Evolutionary conservation across 75 land plant genomes (phyloP).

Genomic region (Cunninghamia lanceolata): DNA sequence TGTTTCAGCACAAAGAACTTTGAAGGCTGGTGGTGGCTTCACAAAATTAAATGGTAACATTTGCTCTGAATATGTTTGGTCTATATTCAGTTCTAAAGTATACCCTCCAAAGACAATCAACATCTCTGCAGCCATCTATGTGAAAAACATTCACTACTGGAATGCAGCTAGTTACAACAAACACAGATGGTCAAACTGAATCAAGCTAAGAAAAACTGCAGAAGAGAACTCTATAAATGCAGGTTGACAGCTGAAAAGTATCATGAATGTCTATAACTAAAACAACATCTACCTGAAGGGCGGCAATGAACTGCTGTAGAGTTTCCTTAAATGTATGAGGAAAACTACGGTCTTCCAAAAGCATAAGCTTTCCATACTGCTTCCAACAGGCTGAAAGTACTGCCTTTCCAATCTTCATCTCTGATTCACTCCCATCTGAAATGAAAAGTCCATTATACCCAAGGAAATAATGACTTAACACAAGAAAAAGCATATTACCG

Average conservation of each 20-base stretch:
- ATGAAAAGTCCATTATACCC: not conserved
- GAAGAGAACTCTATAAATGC: not conserved
- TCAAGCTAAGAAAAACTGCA: not conserved
- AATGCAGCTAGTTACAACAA: not conserved
- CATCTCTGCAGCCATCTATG: not conserved
- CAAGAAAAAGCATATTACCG: not conserved
- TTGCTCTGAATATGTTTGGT: not conserved
- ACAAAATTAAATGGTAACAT: not conserved
- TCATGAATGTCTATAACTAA: not conserved
- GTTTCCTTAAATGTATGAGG: constrained; percentile 36
- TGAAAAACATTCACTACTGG: not conserved
- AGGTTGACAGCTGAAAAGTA: not conserved
- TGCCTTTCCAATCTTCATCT: constrained; percentile 33
- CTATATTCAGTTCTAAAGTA: not conserved
- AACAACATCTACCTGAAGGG: constrained; percentile 48
- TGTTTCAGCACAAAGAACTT: too few species aligned
- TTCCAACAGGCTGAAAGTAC: constrained; percentile 75
- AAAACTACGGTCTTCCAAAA: constrained; percentile 42
- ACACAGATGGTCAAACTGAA: not conserved
- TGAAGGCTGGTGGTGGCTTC: too few species aligned
- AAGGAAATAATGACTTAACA: not conserved
- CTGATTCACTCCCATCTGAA: constrained; percentile 21
- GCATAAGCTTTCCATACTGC: constrained; percentile 56
- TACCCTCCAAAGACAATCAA: not conserved
- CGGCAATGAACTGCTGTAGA: constrained; percentile 57